These are phyloP conservation scores for Datura wrightii DNA, from an alignment of 257 asterid genomes.

Conservation along the genomic window DNA sequence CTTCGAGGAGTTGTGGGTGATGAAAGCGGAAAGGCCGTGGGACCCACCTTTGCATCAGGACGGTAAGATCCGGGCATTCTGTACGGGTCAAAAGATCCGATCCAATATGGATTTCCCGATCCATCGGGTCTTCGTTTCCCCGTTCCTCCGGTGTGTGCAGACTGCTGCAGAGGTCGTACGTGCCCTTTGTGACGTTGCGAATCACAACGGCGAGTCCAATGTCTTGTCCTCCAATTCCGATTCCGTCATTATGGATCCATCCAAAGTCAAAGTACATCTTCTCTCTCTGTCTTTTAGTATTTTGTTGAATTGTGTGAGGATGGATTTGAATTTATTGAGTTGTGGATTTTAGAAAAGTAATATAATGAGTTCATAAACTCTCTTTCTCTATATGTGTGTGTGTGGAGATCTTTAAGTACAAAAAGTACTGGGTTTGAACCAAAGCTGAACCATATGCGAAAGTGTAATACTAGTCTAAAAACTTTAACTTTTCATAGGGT, in stretches of 20 bases:
- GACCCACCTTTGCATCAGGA: conserved; percentile 86
- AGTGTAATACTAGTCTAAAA: neutral
- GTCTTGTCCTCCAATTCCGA: conserved; percentile 47
- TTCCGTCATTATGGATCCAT: conserved; percentile 66
- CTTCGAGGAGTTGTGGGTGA: conserved; percentile 71
- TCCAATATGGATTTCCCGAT: conserved; percentile 57
- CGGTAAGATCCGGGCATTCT: conserved; percentile 75
- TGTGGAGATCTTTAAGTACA: neutral
- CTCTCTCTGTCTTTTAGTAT: neutral
- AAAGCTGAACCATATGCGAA: neutral
- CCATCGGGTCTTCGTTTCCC: conserved; percentile 83
- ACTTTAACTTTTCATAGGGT: neutral
- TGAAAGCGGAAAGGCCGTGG: conserved; percentile 79
- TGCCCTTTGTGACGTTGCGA: conserved; percentile 65
- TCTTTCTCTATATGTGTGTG: too few species aligned
- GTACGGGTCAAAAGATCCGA: conserved; percentile 66
- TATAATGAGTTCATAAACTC: too few species aligned
- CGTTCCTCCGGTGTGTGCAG: conserved; percentile 87
- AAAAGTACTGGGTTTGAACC: neutral
- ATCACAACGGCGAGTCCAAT: conserved; percentile 49
- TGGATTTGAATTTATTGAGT: neutral
- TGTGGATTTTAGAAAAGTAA: too few species aligned
- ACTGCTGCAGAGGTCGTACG: conserved; percentile 74
- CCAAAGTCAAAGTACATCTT: conserved; percentile 67
- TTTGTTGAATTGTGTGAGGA: neutral